Evolutionary conservation across 2,329 filamentous ascomycete species (phyloP).

Genomic region (Colletotrichum gloeosporioides): DNA sequence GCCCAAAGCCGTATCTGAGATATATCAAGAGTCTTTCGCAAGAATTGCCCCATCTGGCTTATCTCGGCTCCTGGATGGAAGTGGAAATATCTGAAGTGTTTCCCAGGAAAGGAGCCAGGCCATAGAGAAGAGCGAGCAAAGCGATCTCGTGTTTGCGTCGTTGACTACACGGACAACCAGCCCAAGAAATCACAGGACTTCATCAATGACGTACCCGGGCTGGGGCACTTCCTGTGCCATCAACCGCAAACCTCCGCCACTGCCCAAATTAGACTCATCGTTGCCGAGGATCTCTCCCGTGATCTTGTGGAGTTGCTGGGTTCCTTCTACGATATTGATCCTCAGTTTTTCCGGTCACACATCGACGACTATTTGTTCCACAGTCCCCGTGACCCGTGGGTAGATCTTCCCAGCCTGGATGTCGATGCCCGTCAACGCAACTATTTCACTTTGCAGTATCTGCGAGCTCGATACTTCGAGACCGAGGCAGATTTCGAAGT

Average conservation of each 20-base stretch:
- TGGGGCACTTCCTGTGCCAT: not conserved
- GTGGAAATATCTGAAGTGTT: not conserved
- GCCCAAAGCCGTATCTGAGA: not conserved
- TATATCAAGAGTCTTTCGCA: not conserved
- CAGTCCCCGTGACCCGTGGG: not conserved
- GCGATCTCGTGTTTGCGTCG: not conserved
- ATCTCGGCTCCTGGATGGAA: not conserved
- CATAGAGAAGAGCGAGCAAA: not conserved
- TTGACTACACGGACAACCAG: not conserved
- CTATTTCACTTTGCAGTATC: not conserved
- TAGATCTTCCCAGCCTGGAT: not conserved
- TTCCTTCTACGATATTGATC: not conserved
- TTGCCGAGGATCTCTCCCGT: not conserved
- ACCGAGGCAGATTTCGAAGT: rapidly evolving
- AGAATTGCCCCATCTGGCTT: not conserved
- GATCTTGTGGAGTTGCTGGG: not conserved
- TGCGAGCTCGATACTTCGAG: not conserved
- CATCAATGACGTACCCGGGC: not conserved
- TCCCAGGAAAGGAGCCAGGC: rapidly evolving
- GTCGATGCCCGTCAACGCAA: not conserved
- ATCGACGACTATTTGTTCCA: not conserved
- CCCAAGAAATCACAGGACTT: not conserved
- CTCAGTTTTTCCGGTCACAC: not conserved
- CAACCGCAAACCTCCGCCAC: not conserved
- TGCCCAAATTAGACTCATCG: not conserved